Base-by-base conservation (phyloP, 2,329 filamentous ascomycete genomes). In the Trichoderma aggressivum region DNA sequence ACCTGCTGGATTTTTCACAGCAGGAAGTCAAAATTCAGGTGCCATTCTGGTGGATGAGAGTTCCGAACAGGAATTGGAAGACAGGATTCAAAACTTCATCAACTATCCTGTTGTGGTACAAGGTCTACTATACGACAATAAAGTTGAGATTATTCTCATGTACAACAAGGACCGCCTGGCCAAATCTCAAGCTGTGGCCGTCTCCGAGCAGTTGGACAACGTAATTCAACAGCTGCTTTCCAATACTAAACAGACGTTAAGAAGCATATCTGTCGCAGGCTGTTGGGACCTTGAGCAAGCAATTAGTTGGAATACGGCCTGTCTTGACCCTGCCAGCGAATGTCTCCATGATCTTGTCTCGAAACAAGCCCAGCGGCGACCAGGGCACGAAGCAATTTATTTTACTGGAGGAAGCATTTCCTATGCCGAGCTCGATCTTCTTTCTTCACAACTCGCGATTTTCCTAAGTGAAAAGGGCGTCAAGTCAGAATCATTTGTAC, bases 401-500 rank as follows among this genome's bases (percentile, higher is more conserved):
- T 72, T 70, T 4, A 55, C 66, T 7, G 30, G 56, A 0, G 58
- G 62, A 7, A 62, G 26, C 14, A 47, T 71, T 36, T 75, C 75
- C 0, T 78, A 74, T 34, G 39, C 26, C 6, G 70, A 77, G 8
- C 61, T 76, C 10, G 67, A 75, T 56, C 32, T 47, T 14, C 26
- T 71, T 14, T 70, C 73, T 10, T 70, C 64, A 6, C 61, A 62
- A 18, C 59, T 74, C 2, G 74, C 74, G 6, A 34, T 50, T 26
- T 62, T 70, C n/a, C 59, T 74, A 16, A 16, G 5, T 3, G 12
- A 26, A 10, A 43, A 39, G 3, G 77, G 78, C n/a, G 72, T 80
- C n/a, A 43, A 68, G 8, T 71, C 72, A 3, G 79, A 75, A 34
- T 68, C 65, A 2, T 34, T 77, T 5, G 75, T 80, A 8, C 77